Percentiles rank a stretch among this genome's conserved stretches.
Conservation (phyloP, 139 green algal genomes). For the Closterium sp. region DNA sequence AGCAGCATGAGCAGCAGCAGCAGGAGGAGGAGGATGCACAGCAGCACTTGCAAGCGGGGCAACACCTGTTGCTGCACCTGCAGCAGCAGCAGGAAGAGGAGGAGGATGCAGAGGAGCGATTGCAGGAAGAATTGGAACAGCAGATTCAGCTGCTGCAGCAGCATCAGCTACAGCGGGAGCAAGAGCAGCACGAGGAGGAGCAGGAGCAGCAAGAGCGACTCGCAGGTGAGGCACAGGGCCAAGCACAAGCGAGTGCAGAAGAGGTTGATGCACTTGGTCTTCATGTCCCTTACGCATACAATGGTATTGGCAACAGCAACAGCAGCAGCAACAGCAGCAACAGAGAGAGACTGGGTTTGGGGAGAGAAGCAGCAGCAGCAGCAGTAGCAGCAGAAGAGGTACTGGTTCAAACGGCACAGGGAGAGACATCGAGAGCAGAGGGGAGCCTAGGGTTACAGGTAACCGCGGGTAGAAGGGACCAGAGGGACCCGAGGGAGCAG, state of each 20-base stretch:
- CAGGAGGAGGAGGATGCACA: no score
- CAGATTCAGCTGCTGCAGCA: not conserved
- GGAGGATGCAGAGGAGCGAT: not conserved
- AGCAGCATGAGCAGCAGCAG: no score
- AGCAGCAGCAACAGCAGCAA: not conserved
- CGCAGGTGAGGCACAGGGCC: not conserved
- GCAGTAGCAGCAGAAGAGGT: not conserved
- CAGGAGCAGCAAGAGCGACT: not conserved
- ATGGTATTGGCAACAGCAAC: not conserved
- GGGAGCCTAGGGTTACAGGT: not conserved
- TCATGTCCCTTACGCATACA: not conserved
- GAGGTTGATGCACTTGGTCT: not conserved
- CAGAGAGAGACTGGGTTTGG: not conserved
- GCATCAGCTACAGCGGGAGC: not conserved
- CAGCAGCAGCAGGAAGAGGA: not conserved
- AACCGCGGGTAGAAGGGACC: no score
- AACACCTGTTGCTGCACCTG: no score
- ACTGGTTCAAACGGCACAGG: not conserved
- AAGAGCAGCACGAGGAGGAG: not conserved
- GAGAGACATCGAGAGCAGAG: not conserved
- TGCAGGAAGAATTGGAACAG: not conserved
- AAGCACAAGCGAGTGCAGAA: not conserved
- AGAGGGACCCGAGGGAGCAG: not conserved
- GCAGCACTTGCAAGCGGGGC: no score
- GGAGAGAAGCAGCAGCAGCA: not conserved